phyloP scores from a whole-genome alignment of 805 yeast genomes.

The Zygoascus flipseniorum region DNA sequence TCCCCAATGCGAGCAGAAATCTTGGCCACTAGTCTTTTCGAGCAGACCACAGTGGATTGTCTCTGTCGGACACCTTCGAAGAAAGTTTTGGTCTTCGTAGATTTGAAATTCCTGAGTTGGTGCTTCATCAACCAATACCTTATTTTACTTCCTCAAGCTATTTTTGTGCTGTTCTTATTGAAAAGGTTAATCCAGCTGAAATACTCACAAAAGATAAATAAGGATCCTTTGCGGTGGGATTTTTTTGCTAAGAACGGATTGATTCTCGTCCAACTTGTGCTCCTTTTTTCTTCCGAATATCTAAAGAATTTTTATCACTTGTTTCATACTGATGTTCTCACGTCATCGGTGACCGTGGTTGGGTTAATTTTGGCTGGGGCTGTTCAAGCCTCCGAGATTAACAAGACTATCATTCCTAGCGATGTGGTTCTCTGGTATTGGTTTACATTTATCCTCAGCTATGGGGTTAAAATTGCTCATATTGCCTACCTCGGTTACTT shows the following conservation, averaged over 20 bases:
- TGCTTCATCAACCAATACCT: slow-evolving; percentile 9
- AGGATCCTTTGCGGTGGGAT: slow-evolving; percentile 6
- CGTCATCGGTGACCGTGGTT: background rate
- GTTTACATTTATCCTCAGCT: background rate
- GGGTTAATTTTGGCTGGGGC: background rate
- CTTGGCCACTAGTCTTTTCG: background rate
- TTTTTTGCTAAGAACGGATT: slow-evolving; percentile 2
- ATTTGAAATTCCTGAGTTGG: slow-evolving; percentile 5
- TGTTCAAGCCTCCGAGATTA: background rate
- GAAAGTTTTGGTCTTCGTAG: background rate
- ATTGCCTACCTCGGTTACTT: slow-evolving; percentile 1
- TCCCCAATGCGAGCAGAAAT: background rate
- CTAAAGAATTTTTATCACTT: background rate
- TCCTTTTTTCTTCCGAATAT: background rate
- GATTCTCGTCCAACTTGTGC: background rate
- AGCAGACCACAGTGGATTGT: background rate
- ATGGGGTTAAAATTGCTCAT: background rate
- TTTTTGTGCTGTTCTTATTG: background rate
- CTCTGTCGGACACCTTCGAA: background rate
- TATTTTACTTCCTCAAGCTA: slow-evolving; percentile 2
- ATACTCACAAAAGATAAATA: background rate
- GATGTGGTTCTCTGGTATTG: slow-evolving; percentile 1
- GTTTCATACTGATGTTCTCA: background rate
- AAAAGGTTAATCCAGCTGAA: background rate
- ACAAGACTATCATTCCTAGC: background rate